Conservation (phyloP, 2,329 filamentous ascomycete genomes). For the Leptographium flavum region DNA sequence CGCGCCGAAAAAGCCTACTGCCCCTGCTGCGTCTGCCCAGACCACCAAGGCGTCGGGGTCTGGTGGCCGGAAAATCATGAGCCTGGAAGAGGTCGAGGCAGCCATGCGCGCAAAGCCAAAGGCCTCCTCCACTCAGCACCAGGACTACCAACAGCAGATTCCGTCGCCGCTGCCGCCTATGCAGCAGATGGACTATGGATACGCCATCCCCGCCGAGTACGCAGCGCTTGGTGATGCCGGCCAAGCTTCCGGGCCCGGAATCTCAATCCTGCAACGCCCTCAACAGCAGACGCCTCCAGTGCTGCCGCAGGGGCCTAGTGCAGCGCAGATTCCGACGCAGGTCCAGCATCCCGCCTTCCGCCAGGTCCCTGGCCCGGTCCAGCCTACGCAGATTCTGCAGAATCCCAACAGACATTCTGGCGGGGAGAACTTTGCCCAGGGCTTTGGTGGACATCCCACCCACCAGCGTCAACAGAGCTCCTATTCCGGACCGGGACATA, state of each 20-base stretch:
- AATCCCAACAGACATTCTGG: conserved; percentile 55
- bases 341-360: conserved; percentile 15
- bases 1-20: conserved; percentile 40
- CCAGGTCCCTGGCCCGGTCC: conserved; percentile 24
- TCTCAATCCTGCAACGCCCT: conserved; percentile 42
- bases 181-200: conserved; percentile 9
- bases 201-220: conserved; percentile 3
- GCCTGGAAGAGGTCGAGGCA: conserved; percentile 90
- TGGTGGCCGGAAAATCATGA: conserved; percentile 67
- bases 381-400: conserved; percentile 64
- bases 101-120: conserved; percentile 64
- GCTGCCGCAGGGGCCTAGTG: conserved; percentile 18
- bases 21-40: conserved; percentile 10
- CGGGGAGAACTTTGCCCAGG: conserved; percentile 26
- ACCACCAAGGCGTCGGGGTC: conserved; percentile 19
- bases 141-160: conserved; percentile 15
- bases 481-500: conserved; percentile 39
- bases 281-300: conserved; percentile 26
- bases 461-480: conserved; percentile 36
- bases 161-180: conserved; percentile 12
- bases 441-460: conserved; percentile 14
- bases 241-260: conserved; percentile 23
- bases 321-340: conserved; percentile 6
- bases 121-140: conserved; percentile 22
- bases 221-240: neutral